A percentile compares a stretch with the other conserved stretches of the same genome.
Evolutionary conservation across 164 flowering plant genomes (phyloP).

Genomic region (Cinnamomum micranthum): DNA sequence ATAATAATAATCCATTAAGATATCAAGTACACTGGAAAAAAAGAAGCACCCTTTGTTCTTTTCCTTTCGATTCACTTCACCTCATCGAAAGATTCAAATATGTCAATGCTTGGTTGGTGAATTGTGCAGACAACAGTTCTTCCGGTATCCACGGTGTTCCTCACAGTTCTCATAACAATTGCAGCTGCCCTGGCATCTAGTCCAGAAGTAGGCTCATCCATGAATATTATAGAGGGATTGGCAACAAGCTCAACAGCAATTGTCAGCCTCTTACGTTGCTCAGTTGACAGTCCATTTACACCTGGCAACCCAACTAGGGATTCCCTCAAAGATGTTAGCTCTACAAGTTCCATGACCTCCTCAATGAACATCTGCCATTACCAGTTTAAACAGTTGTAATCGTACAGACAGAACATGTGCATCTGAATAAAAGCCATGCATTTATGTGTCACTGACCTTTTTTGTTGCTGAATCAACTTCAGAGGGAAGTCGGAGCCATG

Average conservation of each 20-base stretch:
- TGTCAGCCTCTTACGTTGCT: slow-evolving; percentile 55
- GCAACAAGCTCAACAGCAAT: slow-evolving; percentile 62
- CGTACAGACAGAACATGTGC: background rate
- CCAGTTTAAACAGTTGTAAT: background rate
- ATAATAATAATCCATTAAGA: background rate
- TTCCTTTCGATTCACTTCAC: slow-evolving; percentile 12
- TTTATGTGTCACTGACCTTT: slow-evolving; percentile 22
- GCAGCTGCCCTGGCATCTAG: slow-evolving; percentile 61
- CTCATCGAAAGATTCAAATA: slow-evolving; percentile 57
- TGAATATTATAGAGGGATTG: slow-evolving; percentile 53
- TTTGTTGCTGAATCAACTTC: slow-evolving; percentile 25
- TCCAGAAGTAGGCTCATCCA: slow-evolving; percentile 66
- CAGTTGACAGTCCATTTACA: slow-evolving; percentile 46
- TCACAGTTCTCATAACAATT: slow-evolving; percentile 57
- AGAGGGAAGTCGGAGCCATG: slow-evolving; percentile 44
- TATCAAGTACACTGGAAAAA: background rate
- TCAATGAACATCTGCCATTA: slow-evolving; percentile 44
- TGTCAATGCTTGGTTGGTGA: slow-evolving; percentile 58
- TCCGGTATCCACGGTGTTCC: slow-evolving; percentile 53
- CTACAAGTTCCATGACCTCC: slow-evolving; percentile 57
- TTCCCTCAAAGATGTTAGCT: slow-evolving; percentile 32
- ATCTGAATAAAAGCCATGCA: background rate
- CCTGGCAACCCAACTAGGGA: slow-evolving; percentile 47
- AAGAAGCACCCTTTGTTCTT: background rate
- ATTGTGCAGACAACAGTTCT: slow-evolving; percentile 55